Evolutionary conservation across 2,329 filamentous ascomycete genomes (phyloP).

Genomic region (Fusarium agapanthi): DNA sequence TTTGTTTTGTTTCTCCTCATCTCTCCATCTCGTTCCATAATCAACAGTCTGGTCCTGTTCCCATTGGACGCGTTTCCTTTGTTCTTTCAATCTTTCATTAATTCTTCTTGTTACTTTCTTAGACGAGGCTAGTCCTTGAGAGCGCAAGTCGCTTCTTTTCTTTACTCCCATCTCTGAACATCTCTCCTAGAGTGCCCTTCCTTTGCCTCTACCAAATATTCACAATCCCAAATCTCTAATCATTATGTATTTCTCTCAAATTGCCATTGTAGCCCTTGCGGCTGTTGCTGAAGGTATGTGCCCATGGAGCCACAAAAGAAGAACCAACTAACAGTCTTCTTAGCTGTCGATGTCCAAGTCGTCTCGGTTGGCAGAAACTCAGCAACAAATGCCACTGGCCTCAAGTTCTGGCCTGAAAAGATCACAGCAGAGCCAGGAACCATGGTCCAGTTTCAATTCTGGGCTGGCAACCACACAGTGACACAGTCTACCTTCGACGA

Average conservation of each 20-base stretch:
- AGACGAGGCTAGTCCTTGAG: slow-evolving; percentile 44
- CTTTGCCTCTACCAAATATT: slow-evolving; percentile 29
- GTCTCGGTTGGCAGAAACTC: slow-evolving; percentile 68
- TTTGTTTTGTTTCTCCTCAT: slow-evolving; percentile 33
- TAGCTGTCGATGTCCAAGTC: slow-evolving; percentile 62
- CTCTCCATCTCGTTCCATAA: slow-evolving; percentile 34
- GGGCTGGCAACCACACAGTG: slow-evolving; percentile 77
- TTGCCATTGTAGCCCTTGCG: slow-evolving; percentile 58
- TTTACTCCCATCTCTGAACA: neutral
- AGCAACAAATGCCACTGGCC: slow-evolving; percentile 57
- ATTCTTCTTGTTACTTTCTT: slow-evolving; percentile 29
- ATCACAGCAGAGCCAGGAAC: slow-evolving; percentile 70
- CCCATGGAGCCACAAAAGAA: neutral
- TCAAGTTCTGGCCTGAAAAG: slow-evolving; percentile 73
- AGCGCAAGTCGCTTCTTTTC: slow-evolving; percentile 45
- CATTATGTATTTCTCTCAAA: slow-evolving; percentile 61
- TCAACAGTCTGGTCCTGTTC: slow-evolving; percentile 37
- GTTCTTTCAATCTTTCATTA: slow-evolving; percentile 40
- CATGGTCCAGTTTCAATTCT: slow-evolving; percentile 74
- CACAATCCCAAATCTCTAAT: slow-evolving; percentile 40
- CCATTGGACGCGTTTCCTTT: slow-evolving; percentile 40
- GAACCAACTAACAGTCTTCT: slow-evolving; percentile 11
- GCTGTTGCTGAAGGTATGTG: slow-evolving; percentile 57
- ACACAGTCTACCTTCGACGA: slow-evolving; percentile 79
- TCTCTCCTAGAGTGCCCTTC: slow-evolving; percentile 37